Evolutionary conservation across 345 rosid genomes (phyloP).

Genomic region (Salix koriyanagi): DNA sequence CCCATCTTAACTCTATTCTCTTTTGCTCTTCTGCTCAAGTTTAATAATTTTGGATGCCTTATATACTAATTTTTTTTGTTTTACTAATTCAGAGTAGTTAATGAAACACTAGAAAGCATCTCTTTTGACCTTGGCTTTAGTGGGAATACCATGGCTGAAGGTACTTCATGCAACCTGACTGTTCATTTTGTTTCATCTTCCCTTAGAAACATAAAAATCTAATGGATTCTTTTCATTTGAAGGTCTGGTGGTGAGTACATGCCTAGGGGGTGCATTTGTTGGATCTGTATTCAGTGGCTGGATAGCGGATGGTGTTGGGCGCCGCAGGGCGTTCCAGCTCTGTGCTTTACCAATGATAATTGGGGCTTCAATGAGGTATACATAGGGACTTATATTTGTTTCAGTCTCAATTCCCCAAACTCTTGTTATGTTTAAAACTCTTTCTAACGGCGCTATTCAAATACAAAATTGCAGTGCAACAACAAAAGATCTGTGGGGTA

Average conservation of each 20-base stretch:
- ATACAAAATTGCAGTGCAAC: slow-evolving; percentile 59
- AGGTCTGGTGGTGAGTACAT: slow-evolving; percentile 92
- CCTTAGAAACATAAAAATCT: slow-evolving; percentile 10
- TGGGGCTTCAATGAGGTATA: slow-evolving; percentile 80
- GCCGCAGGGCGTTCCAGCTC: slow-evolving; percentile 85
- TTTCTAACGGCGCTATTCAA: slow-evolving; percentile 6
- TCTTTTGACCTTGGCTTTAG: slow-evolving; percentile 78
- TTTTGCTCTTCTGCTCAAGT: slow-evolving; percentile 4
- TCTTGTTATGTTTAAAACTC: not conserved
- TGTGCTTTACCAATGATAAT: slow-evolving; percentile 84
- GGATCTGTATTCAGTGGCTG: slow-evolving; percentile 85
- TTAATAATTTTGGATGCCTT: not conserved
- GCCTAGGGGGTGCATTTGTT: slow-evolving; percentile 86
- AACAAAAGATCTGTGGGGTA: slow-evolving; percentile 69
- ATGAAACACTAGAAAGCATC: slow-evolving; percentile 89
- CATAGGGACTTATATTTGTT: not conserved
- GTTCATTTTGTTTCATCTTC: slow-evolving; percentile 14
- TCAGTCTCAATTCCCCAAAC: not conserved
- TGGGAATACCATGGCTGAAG: slow-evolving; percentile 85
- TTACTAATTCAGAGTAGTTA: slow-evolving; percentile 65
- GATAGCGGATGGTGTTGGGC: slow-evolving; percentile 91
- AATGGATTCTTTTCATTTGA: slow-evolving; percentile 27
- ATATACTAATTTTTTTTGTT: not conserved
- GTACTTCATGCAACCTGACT: slow-evolving; percentile 28
- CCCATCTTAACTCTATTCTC: slow-evolving; percentile 5